phyloP scores from a whole-genome alignment of 225 moss, liverwort and hornwort genomes.

The Physcomitrium patens region DNA sequence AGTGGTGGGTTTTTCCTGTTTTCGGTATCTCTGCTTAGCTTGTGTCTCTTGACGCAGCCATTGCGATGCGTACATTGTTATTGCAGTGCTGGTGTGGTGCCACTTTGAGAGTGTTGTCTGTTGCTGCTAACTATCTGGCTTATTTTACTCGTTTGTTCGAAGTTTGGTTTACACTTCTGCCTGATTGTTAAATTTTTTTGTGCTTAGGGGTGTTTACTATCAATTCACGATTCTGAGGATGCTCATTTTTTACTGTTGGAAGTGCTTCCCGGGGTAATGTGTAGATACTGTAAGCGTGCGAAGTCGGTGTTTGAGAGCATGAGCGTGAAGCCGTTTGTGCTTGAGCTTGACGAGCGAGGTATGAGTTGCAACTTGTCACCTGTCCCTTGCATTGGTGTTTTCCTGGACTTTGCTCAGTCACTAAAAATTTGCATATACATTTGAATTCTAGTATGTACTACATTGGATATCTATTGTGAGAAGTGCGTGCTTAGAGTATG shows the following conservation, averaged over 20 bases:
- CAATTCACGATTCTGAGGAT: neutral
- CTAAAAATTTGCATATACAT: no score
- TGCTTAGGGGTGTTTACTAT: neutral
- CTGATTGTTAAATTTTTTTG: neutral
- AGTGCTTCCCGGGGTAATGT: slow-evolving; percentile 10
- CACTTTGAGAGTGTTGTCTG: neutral
- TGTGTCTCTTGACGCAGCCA: neutral
- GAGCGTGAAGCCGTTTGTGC: slow-evolving; percentile 68
- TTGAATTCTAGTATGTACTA: neutral
- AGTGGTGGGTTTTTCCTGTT: neutral
- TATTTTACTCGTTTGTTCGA: neutral
- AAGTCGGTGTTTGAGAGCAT: slow-evolving; percentile 79
- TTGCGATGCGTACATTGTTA: neutral
- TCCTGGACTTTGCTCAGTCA: neutral
- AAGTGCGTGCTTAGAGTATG: neutral
- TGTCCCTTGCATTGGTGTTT: neutral
- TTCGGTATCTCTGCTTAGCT: neutral
- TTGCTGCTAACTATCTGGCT: neutral
- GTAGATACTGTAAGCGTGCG: slow-evolving; percentile 88
- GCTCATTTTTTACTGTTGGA: neutral
- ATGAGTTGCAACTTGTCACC: neutral
- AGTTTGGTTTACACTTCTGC: neutral
- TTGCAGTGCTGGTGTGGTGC: neutral
- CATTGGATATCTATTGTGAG: neutral
- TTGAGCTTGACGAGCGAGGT: slow-evolving; percentile 95